Evolutionary conservation across 139 green algal genomes (phyloP).

Genomic region (Auxenochlorella pyrenoidosa): DNA sequence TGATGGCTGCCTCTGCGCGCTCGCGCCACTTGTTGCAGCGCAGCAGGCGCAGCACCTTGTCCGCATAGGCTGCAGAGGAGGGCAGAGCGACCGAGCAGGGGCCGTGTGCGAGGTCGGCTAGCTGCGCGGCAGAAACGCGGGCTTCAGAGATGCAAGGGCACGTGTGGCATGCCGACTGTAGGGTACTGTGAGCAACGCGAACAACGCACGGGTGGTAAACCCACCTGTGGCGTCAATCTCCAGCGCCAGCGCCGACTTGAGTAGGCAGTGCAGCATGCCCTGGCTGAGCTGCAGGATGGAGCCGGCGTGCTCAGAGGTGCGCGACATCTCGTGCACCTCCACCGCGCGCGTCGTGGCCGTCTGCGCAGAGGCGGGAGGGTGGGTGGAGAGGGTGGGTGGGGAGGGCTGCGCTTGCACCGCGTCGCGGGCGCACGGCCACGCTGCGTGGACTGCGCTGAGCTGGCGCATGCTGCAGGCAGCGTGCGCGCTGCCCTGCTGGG

Average conservation of each 20-base stretch:
- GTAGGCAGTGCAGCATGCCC: conserved; percentile 35
- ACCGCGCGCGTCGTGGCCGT: conserved; percentile 37
- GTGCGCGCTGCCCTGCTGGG: too few species aligned
- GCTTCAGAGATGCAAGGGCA: too few species aligned
- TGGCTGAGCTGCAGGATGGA: conserved; percentile 21
- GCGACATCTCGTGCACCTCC: conserved; percentile 51
- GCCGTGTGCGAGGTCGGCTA: neutral
- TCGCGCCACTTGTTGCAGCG: conserved; percentile 56
- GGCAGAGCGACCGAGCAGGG: neutral
- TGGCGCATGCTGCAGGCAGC: too few species aligned
- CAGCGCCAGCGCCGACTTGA: conserved; percentile 39
- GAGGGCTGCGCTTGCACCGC: too few species aligned
- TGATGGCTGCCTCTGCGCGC: conserved; percentile 29
- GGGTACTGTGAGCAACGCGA: too few species aligned
- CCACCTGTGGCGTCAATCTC: conserved; percentile 50
- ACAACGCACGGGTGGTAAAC: neutral
- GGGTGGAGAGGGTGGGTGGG: neutral
- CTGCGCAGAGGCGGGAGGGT: conserved; percentile 18
- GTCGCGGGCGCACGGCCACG: too few species aligned
- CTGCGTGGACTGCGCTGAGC: too few species aligned
- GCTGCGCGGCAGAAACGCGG: too few species aligned
- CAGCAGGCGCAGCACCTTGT: conserved; percentile 50
- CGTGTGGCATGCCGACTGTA: too few species aligned
- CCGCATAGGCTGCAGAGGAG: conserved; percentile 26
- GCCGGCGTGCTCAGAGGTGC: neutral